A percentile compares a stretch with the other conserved stretches of the same genome.
These are phyloP conservation scores for Fusarium torreyae DNA, from an alignment of 2,329 filamentous ascomycete genomes.

Conservation along the genomic window DNA sequence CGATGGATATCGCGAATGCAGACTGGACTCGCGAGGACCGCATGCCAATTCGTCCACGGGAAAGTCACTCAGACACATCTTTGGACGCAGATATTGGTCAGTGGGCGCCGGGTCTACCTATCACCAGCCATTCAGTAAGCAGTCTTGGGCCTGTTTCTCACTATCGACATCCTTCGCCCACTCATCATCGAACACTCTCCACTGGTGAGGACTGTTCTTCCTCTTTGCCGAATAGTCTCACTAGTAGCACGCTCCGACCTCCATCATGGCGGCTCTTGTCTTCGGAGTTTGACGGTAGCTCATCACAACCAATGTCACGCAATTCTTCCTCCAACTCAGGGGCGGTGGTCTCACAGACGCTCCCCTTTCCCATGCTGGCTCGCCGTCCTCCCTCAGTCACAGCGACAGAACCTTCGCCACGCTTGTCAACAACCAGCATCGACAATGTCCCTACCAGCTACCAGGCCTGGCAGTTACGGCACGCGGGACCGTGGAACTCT, in stretches of 20 bases:
- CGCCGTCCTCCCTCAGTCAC: slow-evolving; percentile 32
- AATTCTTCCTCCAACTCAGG: slow-evolving; percentile 37
- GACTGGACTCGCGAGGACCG: slow-evolving; percentile 29
- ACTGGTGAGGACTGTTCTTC: slow-evolving; percentile 29
- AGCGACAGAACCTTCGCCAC: slow-evolving; percentile 43
- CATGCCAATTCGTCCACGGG: not conserved
- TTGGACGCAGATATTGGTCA: slow-evolving; percentile 33
- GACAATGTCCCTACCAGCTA: slow-evolving; percentile 29
- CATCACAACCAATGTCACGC: slow-evolving; percentile 43
- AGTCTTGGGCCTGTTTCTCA: slow-evolving; percentile 17
- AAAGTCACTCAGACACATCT: slow-evolving; percentile 32
- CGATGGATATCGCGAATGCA: slow-evolving; percentile 25
- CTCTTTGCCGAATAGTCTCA: slow-evolving; percentile 35
- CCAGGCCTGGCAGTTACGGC: slow-evolving; percentile 31
- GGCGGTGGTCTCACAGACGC: slow-evolving; percentile 1
- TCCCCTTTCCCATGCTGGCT: slow-evolving; percentile 6
- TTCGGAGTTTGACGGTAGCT: slow-evolving; percentile 32
- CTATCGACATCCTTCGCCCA: slow-evolving; percentile 1
- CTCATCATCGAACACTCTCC: slow-evolving; percentile 23
- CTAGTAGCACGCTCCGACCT: slow-evolving; percentile 36
- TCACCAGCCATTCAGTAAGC: slow-evolving; percentile 36
- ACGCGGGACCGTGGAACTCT: slow-evolving; percentile 37
- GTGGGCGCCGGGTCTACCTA: slow-evolving; percentile 35
- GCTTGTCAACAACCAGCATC: slow-evolving; percentile 8
- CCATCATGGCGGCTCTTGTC: slow-evolving; percentile 25